phyloP scores from a whole-genome alignment of 805 yeast species.

The Metschnikowia vanudenii region DNA sequence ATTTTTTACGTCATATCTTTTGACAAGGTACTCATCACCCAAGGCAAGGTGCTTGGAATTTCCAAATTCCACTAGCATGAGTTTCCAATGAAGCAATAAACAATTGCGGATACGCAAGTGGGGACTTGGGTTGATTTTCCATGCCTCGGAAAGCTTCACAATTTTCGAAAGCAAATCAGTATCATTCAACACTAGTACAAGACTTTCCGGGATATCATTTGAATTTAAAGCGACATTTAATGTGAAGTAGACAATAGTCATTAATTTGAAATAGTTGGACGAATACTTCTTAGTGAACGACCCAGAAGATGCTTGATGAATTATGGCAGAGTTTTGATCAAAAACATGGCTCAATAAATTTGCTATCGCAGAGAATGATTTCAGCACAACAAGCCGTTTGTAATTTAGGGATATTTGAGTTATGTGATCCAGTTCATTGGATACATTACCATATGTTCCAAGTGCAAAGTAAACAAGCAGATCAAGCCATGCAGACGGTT shows the following conservation, averaged over 20 bases:
- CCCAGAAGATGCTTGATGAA: not conserved
- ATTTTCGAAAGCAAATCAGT: slow-evolving; percentile 44
- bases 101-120: slow-evolving; percentile 55
- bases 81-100: slow-evolving; percentile 51
- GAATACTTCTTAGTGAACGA: slow-evolving; percentile 1
- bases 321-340: not conserved
- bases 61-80: slow-evolving; percentile 64
- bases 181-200: slow-evolving; percentile 22
- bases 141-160: slow-evolving; percentile 54
- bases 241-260: slow-evolving; percentile 37
- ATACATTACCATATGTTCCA: slow-evolving; percentile 11
- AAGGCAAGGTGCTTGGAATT: slow-evolving; percentile 36
- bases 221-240: slow-evolving; percentile 25
- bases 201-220: not conserved
- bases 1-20: slow-evolving; percentile 37
- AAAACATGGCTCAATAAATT: not conserved
- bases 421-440: slow-evolving; percentile 12
- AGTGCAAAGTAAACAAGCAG: slow-evolving; percentile 14
- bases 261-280: slow-evolving; percentile 25
- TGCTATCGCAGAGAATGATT: slow-evolving; percentile 9
- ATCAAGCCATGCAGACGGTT: slow-evolving; percentile 6
- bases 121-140: slow-evolving; percentile 56
- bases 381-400: slow-evolving; percentile 23
- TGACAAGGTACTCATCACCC: slow-evolving; percentile 47
- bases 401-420: slow-evolving; percentile 11